Conservation (phyloP, 352 stramenopile species). For the Pythium aquatile region DNA sequence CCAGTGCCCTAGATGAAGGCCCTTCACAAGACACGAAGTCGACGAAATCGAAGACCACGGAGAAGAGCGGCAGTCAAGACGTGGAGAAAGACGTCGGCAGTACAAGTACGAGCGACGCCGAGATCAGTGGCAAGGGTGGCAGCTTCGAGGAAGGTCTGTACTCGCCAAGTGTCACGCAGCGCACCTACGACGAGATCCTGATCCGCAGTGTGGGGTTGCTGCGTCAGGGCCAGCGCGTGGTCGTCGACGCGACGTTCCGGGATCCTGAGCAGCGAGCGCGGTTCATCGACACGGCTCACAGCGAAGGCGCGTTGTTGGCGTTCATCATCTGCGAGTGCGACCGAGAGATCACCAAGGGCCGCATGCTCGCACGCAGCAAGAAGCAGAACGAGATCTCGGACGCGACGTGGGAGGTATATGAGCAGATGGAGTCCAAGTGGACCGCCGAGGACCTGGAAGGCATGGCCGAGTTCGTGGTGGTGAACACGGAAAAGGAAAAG, state of each 20-base stretch:
- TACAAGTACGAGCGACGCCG: constrained; percentile 3
- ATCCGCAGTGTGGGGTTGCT: constrained; percentile 34
- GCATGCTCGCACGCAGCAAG: constrained; percentile 47
- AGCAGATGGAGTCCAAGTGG: constrained; percentile 61
- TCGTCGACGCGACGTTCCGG: constrained; percentile 64
- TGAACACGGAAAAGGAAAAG: constrained; percentile 75
- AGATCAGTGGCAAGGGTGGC: constrained; percentile 12
- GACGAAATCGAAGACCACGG: background rate
- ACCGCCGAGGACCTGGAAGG: constrained; percentile 31
- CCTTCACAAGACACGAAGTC: background rate
- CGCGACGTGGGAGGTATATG: constrained; percentile 65
- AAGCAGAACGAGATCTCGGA: constrained; percentile 55
- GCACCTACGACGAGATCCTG: constrained; percentile 68
- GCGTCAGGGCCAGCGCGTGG: constrained; percentile 47
- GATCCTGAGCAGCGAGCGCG: constrained; percentile 39
- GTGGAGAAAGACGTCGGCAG: background rate
- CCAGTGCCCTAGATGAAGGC: background rate
- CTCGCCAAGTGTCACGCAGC: constrained; percentile 48
- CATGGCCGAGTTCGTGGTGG: constrained; percentile 43
- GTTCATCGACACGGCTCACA: constrained; percentile 41
- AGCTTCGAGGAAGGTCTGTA: constrained; percentile 65
- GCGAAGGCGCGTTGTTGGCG: constrained; percentile 53
- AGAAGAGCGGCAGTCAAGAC: background rate
- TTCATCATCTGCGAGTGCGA: constrained; percentile 64
- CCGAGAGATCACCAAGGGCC: constrained; percentile 63